Evolutionary conservation across 306 rosid genomes (phyloP), one percentile per base, ranked within the genome.

Genomic region (Vigna mungo): DNA sequence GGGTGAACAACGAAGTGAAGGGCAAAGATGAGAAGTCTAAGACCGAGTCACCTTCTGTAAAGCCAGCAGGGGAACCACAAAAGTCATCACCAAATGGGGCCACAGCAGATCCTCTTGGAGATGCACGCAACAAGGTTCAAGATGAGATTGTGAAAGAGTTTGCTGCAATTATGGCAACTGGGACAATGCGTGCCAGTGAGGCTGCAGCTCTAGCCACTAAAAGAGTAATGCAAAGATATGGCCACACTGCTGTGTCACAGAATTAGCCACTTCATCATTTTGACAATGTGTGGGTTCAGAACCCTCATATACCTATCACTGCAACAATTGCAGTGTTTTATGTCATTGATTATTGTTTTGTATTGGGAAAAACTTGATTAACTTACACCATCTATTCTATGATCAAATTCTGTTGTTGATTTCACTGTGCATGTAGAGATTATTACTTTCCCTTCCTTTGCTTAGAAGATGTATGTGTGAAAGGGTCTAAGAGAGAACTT

Each of bases 141-240:
- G 97, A 96, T 60, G 99, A 96, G 88, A 92, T 92, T 8, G 49
- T 76, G 1, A 78, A 74, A 25, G 99, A 96, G 79, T 96, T 92
- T 84, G 91, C 90, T 7, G 89, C 96, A 5, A 85, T 92, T 49
- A 96, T 92, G 99, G 97, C 93, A 4, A 86, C 90, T 0, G 98
- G 98, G 37, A 88, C 99, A 14, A 60, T 92, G 85, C 97, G 96
- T 4, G 99, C 98, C 1, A 92, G 99, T 15, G 98, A 96, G 80
- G 99, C 99, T 20, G 99, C 99, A 10, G 90, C 97, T 1, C 88
- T 96, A 43, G 99, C 99, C 14, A 92, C 99, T 0, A 92, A 64
- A 67, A 86, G 92, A 84, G 99, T 96, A 37, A 96, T 96, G 99
- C 89, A 91, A 69, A 89, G 87, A 87, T 87, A 92, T 15, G 96